phyloP scores from a whole-genome alignment of 164 flowering plant genomes.

The Sedum album region DNA sequence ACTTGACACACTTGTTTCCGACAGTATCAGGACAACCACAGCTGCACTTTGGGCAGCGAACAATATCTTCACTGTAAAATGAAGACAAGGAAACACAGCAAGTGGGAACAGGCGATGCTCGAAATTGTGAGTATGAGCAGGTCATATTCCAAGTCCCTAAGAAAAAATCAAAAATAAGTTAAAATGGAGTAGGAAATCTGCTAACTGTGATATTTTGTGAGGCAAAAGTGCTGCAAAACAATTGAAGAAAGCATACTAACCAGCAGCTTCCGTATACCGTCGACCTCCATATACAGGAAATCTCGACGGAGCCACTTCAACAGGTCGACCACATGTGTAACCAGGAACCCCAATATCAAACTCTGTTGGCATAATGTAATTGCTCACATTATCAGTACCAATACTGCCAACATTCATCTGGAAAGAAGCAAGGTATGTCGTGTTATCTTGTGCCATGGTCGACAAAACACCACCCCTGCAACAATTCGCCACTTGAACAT shows the following conservation, averaged over 20 bases:
- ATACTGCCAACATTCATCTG: slow-evolving; percentile 33
- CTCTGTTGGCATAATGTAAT: slow-evolving; percentile 27
- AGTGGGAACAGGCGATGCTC: slow-evolving; percentile 35
- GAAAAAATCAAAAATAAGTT: background rate
- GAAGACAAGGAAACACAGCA: slow-evolving; percentile 64
- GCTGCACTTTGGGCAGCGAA: slow-evolving; percentile 60
- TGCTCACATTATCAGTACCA: background rate
- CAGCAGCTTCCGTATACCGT: slow-evolving; percentile 43
- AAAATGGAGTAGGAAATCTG: background rate
- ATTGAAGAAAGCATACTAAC: slow-evolving; percentile 24
- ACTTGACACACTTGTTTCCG: slow-evolving; percentile 41
- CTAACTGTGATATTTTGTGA: background rate
- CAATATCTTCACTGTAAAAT: slow-evolving; percentile 41
- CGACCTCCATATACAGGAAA: slow-evolving; percentile 37
- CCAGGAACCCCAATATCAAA: slow-evolving; percentile 61
- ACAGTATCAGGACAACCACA: slow-evolving; percentile 49
- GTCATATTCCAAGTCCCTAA: slow-evolving; percentile 51
- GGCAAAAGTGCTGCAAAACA: background rate
- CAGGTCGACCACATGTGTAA: slow-evolving; percentile 45
- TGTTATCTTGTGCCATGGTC: slow-evolving; percentile 43
- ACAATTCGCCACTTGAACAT: slow-evolving; percentile 46
- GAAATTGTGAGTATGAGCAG: slow-evolving; percentile 49
- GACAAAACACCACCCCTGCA: slow-evolving; percentile 67
- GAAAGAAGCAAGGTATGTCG: slow-evolving; percentile 31
- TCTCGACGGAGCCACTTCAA: slow-evolving; percentile 34